These are phyloP conservation scores for Helotiales sp. DNA, from an alignment of 2,329 filamentous ascomycete genomes.

Conservation along the genomic window DNA sequence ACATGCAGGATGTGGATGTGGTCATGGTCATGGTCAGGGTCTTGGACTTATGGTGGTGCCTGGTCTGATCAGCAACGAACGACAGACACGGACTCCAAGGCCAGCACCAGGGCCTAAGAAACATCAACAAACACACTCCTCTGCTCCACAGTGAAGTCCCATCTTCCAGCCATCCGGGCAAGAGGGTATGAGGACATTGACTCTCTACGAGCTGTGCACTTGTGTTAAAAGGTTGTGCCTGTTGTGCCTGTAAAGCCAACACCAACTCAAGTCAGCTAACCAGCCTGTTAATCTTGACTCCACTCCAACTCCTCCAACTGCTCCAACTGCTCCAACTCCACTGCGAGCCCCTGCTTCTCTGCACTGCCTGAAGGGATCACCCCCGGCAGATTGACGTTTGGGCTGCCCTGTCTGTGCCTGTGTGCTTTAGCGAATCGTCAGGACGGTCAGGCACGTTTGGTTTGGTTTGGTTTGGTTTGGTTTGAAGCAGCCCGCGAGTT, in stretches of 20 bases:
- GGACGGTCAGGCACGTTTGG: constrained; percentile 7
- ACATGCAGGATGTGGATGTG: constrained; percentile 1
- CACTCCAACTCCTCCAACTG: not conserved
- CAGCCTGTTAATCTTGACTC: not conserved
- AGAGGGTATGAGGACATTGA: not conserved
- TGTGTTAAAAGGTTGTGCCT: too few species aligned
- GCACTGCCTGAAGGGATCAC: not conserved
- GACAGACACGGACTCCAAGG: not conserved
- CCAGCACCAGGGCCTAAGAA: constrained; percentile 1
- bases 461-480: constrained; percentile 2
- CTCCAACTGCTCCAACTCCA: not conserved
- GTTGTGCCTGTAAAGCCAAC: not conserved
- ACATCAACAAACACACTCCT: constrained; percentile 8
- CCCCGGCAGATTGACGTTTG: constrained; percentile 8
- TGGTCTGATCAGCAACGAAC: constrained; percentile 12
- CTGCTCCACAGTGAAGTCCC: not conserved
- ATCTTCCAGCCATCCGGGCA: not conserved
- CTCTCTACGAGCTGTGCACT: not conserved
- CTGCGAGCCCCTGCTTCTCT: not conserved
- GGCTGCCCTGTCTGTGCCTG: constrained; percentile 3
- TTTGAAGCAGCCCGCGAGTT: not conserved
- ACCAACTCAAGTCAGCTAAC: not conserved
- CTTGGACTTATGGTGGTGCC: not conserved
- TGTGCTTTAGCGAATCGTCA: constrained; percentile 2
- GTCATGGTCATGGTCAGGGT: too few species aligned